Conservation (phyloP, 768 basidiomycete species). For the Phlegmacium glaucopus region DNA sequence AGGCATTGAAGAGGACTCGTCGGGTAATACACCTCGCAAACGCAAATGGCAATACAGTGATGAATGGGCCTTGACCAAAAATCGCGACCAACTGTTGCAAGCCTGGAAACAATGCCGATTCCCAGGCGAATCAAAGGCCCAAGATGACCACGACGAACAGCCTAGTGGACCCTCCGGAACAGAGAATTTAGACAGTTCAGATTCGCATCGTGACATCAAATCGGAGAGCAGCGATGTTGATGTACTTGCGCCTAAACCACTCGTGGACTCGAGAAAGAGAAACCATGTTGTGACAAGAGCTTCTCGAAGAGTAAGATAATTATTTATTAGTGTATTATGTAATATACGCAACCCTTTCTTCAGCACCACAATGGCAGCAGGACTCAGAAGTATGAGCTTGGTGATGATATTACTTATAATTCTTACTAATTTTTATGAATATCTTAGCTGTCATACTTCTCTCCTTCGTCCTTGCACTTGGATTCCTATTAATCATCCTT, state of each 20-base stretch:
- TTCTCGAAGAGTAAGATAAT: constrained; percentile 28
- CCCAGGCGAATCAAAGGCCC: not conserved
- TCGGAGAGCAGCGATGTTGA: constrained; percentile 24
- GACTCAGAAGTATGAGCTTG: constrained; percentile 56
- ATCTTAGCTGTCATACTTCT: constrained; percentile 86
- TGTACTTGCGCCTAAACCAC: constrained; percentile 22
- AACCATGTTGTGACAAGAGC: constrained; percentile 35
- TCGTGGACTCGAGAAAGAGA: constrained; percentile 40
- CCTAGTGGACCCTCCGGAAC: constrained; percentile 7
- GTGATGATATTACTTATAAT: not conserved
- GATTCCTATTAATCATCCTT: constrained; percentile 97
- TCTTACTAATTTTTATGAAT: not conserved
- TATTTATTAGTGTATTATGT: constrained; percentile 7
- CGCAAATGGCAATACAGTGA: constrained; percentile 68
- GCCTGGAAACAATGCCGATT: constrained; percentile 34
- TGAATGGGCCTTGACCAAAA: constrained; percentile 67
- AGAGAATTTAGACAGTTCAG: not conserved
- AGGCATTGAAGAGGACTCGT: constrained; percentile 64
- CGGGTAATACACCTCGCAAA: constrained; percentile 76
- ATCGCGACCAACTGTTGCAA: constrained; percentile 56
- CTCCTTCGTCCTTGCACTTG: constrained; percentile 94
- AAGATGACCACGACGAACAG: constrained; percentile 6
- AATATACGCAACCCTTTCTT: constrained; percentile 8
- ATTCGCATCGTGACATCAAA: constrained; percentile 11
- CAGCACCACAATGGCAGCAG: constrained; percentile 50